Evolutionary conservation across 169 alveolate species (phyloP).

Genomic region (Plasmodium vivax): DNA sequence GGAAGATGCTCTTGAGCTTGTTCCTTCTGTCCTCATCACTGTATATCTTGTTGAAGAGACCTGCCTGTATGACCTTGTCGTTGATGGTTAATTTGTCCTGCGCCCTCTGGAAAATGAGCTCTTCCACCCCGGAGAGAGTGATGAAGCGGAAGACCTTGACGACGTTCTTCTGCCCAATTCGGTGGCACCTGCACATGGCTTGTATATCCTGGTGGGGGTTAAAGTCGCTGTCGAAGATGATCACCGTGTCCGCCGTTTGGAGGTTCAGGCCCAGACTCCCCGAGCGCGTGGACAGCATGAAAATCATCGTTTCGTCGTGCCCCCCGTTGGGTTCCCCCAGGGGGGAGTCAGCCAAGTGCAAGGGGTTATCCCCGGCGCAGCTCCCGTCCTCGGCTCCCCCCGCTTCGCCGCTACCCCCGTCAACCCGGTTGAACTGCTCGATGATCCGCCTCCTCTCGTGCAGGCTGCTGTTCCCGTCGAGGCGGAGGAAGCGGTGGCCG

Average conservation of each 20-base stretch:
- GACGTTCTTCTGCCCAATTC: conserved; percentile 92
- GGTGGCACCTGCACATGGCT: conserved; percentile 95
- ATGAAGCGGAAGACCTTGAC: conserved; percentile 92
- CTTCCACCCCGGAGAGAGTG: conserved; percentile 91
- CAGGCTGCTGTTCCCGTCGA: conserved; percentile 97
- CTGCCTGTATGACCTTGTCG: conserved; percentile 94
- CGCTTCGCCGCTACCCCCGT: neutral
- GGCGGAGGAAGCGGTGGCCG: conserved; percentile 93
- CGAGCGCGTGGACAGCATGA: conserved; percentile 94
- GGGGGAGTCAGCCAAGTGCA: neutral
- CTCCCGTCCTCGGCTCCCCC: neutral
- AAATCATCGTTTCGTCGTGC: conserved; percentile 70
- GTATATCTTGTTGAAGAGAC: conserved; percentile 87
- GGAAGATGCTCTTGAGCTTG: conserved; percentile 37
- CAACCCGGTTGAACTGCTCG: conserved; percentile 8
- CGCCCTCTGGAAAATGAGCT: conserved; percentile 91
- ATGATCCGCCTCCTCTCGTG: conserved; percentile 89
- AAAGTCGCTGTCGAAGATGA: conserved; percentile 95
- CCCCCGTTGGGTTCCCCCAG: neutral
- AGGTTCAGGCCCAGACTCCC: conserved; percentile 99
- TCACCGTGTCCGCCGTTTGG: conserved; percentile 97
- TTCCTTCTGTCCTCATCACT: conserved; percentile 62
- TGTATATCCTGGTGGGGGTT: conserved; percentile 95
- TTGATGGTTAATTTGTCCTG: conserved; percentile 92
- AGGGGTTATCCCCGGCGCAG: neutral